Percentiles rank a stretch among this genome's conserved stretches.
These are phyloP conservation scores for Oehlia diaphana DNA, from an alignment of 192 early-diverging fungal genomes.

Conservation along the genomic window DNA sequence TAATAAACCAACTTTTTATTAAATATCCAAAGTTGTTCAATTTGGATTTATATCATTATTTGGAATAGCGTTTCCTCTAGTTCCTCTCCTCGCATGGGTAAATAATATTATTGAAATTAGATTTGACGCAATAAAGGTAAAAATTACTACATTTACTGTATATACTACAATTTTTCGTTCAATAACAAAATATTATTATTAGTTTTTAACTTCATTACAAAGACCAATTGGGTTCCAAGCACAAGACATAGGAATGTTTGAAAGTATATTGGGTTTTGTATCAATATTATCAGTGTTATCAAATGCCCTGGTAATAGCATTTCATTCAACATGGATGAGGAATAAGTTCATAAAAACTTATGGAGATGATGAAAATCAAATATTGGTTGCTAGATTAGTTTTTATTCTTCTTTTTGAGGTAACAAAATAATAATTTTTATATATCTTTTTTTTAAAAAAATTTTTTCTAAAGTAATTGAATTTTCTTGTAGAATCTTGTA, in stretches of 20 bases:
- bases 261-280: conserved; percentile 35
- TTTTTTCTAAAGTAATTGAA: not conserved
- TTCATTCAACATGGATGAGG: conserved; percentile 43
- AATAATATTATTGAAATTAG: conserved; percentile 63
- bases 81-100: conserved; percentile 60
- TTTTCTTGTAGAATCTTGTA: conserved; percentile 34
- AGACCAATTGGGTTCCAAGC: conserved; percentile 35
- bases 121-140: conserved; percentile 48
- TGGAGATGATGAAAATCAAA: not conserved
- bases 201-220: conserved; percentile 16
- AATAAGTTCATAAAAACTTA: conserved; percentile 18
- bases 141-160: not conserved
- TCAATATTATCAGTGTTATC: conserved; percentile 42
- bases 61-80: conserved; percentile 65
- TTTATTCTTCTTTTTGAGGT: conserved; percentile 44
- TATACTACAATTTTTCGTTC: not conserved
- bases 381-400: conserved; percentile 29
- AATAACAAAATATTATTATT: not conserved
- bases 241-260: conserved; percentile 48
- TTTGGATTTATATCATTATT: conserved; percentile 73
- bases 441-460: not conserved
- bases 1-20: conserved; percentile 1
- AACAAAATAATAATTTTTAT: not conserved
- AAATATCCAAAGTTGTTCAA: conserved; percentile 52
- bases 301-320: conserved; percentile 44